Evolutionary conservation across 345 rosid species (phyloP).

Genomic region (Kernera saxatilis): DNA sequence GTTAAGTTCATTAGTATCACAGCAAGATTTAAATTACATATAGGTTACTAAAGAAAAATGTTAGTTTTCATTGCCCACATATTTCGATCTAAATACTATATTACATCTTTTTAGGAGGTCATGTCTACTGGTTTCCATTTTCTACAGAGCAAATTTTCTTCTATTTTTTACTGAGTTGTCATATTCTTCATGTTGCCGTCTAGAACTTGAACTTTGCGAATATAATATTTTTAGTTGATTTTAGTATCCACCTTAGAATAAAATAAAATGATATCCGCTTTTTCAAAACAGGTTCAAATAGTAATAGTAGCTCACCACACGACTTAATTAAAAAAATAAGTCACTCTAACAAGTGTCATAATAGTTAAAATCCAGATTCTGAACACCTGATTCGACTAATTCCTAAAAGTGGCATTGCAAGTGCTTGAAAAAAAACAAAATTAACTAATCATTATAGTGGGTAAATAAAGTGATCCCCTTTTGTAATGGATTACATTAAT

Average conservation of each 20-base stretch:
- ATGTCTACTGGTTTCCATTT: background rate
- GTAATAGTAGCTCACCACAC: background rate
- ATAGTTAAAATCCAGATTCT: constrained; percentile 2
- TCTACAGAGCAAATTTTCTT: background rate
- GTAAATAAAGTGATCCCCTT: background rate
- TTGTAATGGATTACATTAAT: background rate
- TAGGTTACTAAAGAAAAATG: background rate
- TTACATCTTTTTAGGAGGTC: background rate
- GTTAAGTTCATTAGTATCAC: background rate
- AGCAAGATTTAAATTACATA: background rate
- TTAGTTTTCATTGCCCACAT: background rate
- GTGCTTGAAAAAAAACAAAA: background rate
- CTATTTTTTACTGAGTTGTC: background rate
- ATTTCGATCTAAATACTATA: background rate
- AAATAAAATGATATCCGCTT: background rate
- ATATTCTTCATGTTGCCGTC: background rate
- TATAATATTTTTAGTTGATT: background rate
- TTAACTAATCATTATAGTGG: background rate
- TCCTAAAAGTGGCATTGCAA: background rate
- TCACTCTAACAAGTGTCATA: background rate
- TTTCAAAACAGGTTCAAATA: background rate
- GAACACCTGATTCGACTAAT: background rate
- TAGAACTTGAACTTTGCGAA: background rate
- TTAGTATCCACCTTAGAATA: background rate
- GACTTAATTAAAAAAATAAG: background rate